A percentile compares a stretch with the other conserved stretches of the same genome.
These are phyloP conservation scores for Nematodospora valgi DNA, from an alignment of 805 yeast species.

Conservation along the genomic window DNA sequence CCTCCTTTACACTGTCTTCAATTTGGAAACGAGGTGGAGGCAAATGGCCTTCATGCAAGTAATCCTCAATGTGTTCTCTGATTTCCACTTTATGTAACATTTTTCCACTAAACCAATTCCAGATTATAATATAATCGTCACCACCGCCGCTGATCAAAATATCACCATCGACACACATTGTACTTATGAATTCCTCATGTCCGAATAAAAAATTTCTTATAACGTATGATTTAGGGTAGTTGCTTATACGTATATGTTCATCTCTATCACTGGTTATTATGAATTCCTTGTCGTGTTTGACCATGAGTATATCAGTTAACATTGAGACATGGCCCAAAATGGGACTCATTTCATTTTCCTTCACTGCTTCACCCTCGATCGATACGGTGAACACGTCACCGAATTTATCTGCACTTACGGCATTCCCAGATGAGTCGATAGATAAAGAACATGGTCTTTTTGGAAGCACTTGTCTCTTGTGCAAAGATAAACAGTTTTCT, in stretches of 20 bases:
- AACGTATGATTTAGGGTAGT: constrained; percentile 73
- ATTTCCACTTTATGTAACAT: constrained; percentile 50
- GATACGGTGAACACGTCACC: constrained; percentile 84
- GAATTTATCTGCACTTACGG: constrained; percentile 87
- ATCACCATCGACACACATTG: constrained; percentile 45
- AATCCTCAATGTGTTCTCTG: constrained; percentile 33
- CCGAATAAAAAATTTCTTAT: constrained; percentile 85
- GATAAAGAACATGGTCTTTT: constrained; percentile 90
- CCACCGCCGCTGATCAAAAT: constrained; percentile 87
- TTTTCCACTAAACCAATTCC: constrained; percentile 68
- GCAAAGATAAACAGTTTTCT: constrained; percentile 43
- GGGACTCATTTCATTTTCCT: constrained; percentile 52
- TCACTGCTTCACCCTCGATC: constrained; percentile 35
- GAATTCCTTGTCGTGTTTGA: constrained; percentile 42
- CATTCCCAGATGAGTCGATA: constrained; percentile 43
- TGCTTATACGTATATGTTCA: constrained; percentile 86
- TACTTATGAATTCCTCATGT: constrained; percentile 78
- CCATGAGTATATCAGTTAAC: constrained; percentile 71
- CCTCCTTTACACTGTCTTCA: constrained; percentile 48
- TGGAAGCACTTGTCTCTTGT: constrained; percentile 76
- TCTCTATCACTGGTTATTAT: constrained; percentile 88
- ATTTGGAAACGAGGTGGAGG: constrained; percentile 66
- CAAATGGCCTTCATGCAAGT: constrained; percentile 53
- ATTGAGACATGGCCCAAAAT: constrained; percentile 94
- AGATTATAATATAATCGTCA: constrained; percentile 65